Base-by-base conservation (phyloP, 179 eudicot species). In the Silene vulgaris region DNA sequence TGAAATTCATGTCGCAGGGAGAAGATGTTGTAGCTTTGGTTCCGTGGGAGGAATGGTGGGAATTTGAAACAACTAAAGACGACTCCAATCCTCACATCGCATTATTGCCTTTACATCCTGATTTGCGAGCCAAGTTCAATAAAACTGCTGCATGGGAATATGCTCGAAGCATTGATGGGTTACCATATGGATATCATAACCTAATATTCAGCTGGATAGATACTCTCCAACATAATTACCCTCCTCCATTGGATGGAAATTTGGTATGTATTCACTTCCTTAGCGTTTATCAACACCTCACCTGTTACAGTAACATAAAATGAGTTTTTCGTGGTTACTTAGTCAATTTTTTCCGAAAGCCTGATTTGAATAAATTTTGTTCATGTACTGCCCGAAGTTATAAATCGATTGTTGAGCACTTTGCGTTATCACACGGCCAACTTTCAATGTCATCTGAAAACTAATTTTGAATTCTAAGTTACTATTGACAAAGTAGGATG, bases 11-110 rank as follows among this genome's bases (percentile, higher is more conserved):
- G 65, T 79, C 78, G 40, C 76, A 95, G 97, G 98, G 99, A 70
- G 89, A 90, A 82, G 96, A 92, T 84, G 67, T 96, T 61, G 90
- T 96, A 82, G 97, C 92, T 77, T 26, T 96, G 68, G 82, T 96
- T 79, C 89, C 97, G 69, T 96, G 99, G 99, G 97, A 96, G 19
- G 99, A 93, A 74, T 96, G 99, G 99, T 93, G 99, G 99, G 87
- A 93, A 48, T 89, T 81, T 76, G 99, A 91, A 86, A 79, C 88
- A 76, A 91, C 87, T 35, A 83, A 88, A 85, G 97, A 96, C 80
- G 88, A 93, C 73, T 75, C 93, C 16, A 88, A 93, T 84, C 98
- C 98, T 21, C 99, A 96, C 37, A 93, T 91, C 80, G 93, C 97
- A 21, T 74, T 96, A 84, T 97, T 96, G 80, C 99, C 99, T 71